phyloP scores from a whole-genome alignment of 371 early-diverging fungal genomes.

The Actinomortierella wolfii region DNA sequence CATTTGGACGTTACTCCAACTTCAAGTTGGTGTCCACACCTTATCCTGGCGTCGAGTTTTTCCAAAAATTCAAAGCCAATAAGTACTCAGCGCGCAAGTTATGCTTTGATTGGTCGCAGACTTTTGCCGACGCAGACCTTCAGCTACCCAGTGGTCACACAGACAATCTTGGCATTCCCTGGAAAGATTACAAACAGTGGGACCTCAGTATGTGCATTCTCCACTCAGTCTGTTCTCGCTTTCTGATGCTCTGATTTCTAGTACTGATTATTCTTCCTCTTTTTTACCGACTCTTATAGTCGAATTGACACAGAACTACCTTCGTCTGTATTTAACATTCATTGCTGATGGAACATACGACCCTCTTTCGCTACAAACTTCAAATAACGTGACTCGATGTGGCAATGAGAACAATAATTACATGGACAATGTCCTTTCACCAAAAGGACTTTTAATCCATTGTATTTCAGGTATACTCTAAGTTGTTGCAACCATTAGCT shows the following conservation, averaged over 20 bases:
- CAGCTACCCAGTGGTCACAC: slow-evolving; percentile 31
- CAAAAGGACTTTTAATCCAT: slow-evolving; percentile 36
- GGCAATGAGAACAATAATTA: too few relatives aligned
- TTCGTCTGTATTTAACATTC: slow-evolving; percentile 38
- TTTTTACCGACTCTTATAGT: slow-evolving; percentile 10
- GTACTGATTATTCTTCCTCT: background rate
- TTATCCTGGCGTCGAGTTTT: slow-evolving; percentile 45
- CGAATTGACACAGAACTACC: slow-evolving; percentile 45
- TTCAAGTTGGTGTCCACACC: slow-evolving; percentile 45
- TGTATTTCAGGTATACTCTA: slow-evolving; percentile 36
- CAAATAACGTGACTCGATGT: too few relatives aligned
- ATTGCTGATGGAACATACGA: slow-evolving; percentile 30
- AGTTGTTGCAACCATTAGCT: too few relatives aligned
- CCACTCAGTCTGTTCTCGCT: background rate
- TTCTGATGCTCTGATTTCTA: slow-evolving; percentile 1
- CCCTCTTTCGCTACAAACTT: too few relatives aligned
- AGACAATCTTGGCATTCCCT: slow-evolving; percentile 26
- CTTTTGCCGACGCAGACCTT: slow-evolving; percentile 43
- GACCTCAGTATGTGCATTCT: slow-evolving; percentile 36
- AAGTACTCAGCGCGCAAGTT: slow-evolving; percentile 42
- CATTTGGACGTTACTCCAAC: slow-evolving; percentile 42
- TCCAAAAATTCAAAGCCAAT: slow-evolving; percentile 47
- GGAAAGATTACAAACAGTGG: slow-evolving; percentile 44
- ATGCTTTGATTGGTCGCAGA: slow-evolving; percentile 43
- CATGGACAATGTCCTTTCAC: background rate